Evolutionary conservation across 1,284 basidiomycete species (phyloP), one percentile per base, ranked within the genome.

Genomic region (Peniophora sp.): DNA sequence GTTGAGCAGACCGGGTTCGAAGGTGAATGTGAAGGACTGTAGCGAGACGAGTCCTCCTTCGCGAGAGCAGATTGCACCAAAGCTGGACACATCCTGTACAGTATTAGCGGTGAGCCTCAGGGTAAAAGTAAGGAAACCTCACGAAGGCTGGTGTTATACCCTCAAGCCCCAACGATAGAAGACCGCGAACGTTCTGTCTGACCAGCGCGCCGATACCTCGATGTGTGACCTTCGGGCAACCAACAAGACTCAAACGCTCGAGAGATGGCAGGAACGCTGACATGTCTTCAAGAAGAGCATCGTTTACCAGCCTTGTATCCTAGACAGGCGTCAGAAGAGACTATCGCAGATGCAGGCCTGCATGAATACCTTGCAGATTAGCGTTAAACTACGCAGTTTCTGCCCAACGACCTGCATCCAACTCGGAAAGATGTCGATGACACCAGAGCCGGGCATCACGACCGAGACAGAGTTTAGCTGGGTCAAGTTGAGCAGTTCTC

Each of bases 151-250:
- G 65, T 1, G 83, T 81, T 24, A 88, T 62, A n/a, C 74, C 76
- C 61, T 89, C 83, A 16, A 89, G 65, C 2, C 75, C 75, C n/a
- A 88, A 63, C 1, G 68, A 69, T 0, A 68, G 48, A 9, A 89
- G 66, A 1, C 81, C 79, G 3, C 49, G 60, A 36, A 57, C 55
- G 51, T 71, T 81, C 10, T 59, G 53, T 2, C 68, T 67, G 0
- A 84, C 59, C 5, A 85, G 52, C 2, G 72, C 66, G 58, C 67
- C 72, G 2, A 88, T 63, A 1, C 85, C 85, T 11, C 58, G 54
- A 47, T 87, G 75, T 0, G 83, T 85, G n/a, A 87, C 75, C 57
- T 74, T 83, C 1, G 75, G 71, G 59, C 86, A 89, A 16, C 85
- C 86, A 0, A 76, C 73, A 12, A 89, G 63, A 50, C 77, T 71